Conservation (phyloP, 108 stramenopile species). For the Nitzschia sp. region DNA sequence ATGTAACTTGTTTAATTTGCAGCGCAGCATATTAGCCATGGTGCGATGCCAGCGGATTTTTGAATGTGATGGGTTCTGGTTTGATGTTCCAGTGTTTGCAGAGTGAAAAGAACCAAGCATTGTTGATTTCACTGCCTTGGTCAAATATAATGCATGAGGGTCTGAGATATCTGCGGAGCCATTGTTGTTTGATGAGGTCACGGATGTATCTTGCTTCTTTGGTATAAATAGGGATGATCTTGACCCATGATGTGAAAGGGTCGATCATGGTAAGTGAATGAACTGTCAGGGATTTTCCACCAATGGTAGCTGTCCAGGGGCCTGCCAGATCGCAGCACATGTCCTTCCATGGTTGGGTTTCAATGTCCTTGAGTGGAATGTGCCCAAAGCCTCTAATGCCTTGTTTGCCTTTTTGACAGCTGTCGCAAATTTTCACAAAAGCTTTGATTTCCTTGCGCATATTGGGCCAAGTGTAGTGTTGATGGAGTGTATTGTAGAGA, state of each 20-base stretch:
- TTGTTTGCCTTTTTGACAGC: constrained; percentile 34
- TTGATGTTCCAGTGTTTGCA: constrained; percentile 35
- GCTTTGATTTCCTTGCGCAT: constrained; percentile 21
- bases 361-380: background rate
- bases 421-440: constrained; percentile 25
- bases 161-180: constrained; percentile 34
- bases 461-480: constrained; percentile 29
- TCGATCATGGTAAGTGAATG: constrained; percentile 48
- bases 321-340: background rate
- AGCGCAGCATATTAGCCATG: constrained; percentile 28
- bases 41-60: constrained; percentile 45
- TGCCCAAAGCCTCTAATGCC: background rate
- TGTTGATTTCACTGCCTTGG: too few species aligned
- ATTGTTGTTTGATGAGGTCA: background rate
- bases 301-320: background rate
- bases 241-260: too few species aligned
- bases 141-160: constrained; percentile 35
- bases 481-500: constrained; percentile 17
- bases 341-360: too few species aligned
- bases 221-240: too few species aligned
- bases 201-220: too few species aligned
- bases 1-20: background rate
- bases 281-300: constrained; percentile 18
- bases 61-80: constrained; percentile 23
- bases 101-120: constrained; percentile 23